Evolutionary conservation across 2,329 filamentous ascomycete species (phyloP).

Genomic region (Rhynchosporium agropyri): DNA sequence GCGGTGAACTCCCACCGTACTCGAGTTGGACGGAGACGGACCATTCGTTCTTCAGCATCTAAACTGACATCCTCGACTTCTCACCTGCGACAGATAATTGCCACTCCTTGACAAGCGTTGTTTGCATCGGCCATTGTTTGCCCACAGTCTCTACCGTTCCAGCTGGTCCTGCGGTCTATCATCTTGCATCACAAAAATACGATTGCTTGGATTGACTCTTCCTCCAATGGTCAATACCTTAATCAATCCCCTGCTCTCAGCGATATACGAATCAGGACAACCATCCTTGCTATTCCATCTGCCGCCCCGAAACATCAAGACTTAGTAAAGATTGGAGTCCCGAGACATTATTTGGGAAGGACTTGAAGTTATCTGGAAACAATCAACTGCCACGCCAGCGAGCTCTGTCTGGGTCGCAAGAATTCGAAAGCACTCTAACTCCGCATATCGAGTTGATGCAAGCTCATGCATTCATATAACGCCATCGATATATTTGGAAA

Average conservation of each 20-base stretch:
- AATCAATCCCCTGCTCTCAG: neutral
- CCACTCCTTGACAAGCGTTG: conserved; percentile 19
- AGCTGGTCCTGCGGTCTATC: conserved; percentile 23
- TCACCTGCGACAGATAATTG: neutral
- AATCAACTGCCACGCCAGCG: conserved; percentile 18
- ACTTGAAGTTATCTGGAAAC: conserved; percentile 17
- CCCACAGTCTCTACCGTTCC: conserved; percentile 28
- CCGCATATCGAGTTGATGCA: conserved; percentile 16
- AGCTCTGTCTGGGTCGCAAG: conserved; percentile 14
- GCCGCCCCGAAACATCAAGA: neutral
- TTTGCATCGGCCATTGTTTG: conserved; percentile 25
- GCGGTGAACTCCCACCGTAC: too few relatives aligned
- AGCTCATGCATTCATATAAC: conserved; percentile 28
- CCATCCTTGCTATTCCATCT: neutral
- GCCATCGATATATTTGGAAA: conserved; percentile 14
- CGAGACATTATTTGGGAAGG: conserved; percentile 12
- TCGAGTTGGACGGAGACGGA: too few relatives aligned
- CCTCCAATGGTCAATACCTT: neutral
- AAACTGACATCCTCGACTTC: conserved; percentile 4
- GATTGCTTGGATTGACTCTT: conserved; percentile 9
- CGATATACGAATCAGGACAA: conserved; percentile 7
- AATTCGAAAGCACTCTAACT: conserved; percentile 23
- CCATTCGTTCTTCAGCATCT: conserved; percentile 15
- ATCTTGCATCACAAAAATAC: conserved; percentile 3
- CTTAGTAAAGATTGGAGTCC: conserved; percentile 5